These are phyloP conservation scores for Sphaerulina vaccinii DNA, from an alignment of 2,329 filamentous ascomycete species.

Conservation along the genomic window DNA sequence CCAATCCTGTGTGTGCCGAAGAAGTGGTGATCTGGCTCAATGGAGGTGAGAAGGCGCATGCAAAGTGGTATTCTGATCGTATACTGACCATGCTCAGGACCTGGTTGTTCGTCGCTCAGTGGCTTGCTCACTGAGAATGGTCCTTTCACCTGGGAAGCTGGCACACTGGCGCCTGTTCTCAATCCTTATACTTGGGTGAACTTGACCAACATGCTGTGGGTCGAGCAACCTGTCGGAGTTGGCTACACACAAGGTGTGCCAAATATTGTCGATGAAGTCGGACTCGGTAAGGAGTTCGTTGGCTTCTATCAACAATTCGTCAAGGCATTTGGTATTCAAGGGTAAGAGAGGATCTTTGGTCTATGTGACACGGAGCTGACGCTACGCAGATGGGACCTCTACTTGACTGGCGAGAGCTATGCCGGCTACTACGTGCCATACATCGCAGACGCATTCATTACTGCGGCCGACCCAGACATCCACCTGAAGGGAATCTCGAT, in stretches of 20 bases:
- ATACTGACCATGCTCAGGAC: slow-evolving; percentile 44
- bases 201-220: slow-evolving; percentile 73
- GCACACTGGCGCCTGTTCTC: slow-evolving; percentile 6
- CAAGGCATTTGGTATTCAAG: slow-evolving; percentile 49
- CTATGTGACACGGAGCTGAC: too few relatives aligned
- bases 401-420: slow-evolving; percentile 30
- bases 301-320: slow-evolving; percentile 53
- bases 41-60: not conserved
- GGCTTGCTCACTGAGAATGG: slow-evolving; percentile 27
- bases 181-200: slow-evolving; percentile 41
- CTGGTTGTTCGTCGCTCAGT: slow-evolving; percentile 25
- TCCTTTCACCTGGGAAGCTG: slow-evolving; percentile 40
- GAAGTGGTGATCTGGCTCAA: slow-evolving; percentile 36
- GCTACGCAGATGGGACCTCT: not conserved
- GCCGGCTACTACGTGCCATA: slow-evolving; percentile 35
- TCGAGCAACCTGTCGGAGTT: slow-evolving; percentile 53
- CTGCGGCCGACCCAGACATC: slow-evolving; percentile 33
- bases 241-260: slow-evolving; percentile 44
- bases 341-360: slow-evolving; percentile 38
- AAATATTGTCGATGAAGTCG: slow-evolving; percentile 40
- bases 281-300: slow-evolving; percentile 43
- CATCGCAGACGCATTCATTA: slow-evolving; percentile 35
- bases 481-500: slow-evolving; percentile 36
- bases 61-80: slow-evolving; percentile 45
- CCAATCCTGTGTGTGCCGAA: slow-evolving; percentile 44